Evolutionary conservation across 2,329 filamentous ascomycete genomes (phyloP), one percentile per base, ranked within the genome.

Genomic region (Neonectria neomacrospora): DNA sequence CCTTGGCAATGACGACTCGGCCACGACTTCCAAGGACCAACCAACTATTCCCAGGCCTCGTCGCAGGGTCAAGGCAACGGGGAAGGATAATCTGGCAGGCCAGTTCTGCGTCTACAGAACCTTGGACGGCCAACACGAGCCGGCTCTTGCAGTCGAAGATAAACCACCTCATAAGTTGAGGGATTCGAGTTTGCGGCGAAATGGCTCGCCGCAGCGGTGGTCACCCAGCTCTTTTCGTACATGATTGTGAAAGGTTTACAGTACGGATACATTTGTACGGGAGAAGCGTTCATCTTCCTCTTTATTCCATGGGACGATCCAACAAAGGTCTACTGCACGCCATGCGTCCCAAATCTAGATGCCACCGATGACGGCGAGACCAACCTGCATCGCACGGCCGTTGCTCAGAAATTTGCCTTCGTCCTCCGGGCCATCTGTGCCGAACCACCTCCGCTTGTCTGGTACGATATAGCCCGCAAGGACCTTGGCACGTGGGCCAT

Each of bases 211-310:
- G 71, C 78, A 20, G 78, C 78, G 23, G 75, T 79, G 22, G 60
- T 81, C 7, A 80, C 75, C 2, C 74, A 80, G 63, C 73, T 81
- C 7, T 81, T 80, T 67, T 79, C 76, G 7, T 79, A 79, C 51
- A 80, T 80, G 71, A 65, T 80, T 3, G 69, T 72, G 34, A 79
- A 77, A 50, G 68, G 74, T 34, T 74, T 77, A n/a, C 70, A 69
- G 52, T 78, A 77, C 50, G 75, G 78, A 3, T 80, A 80, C 54
- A 56, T 80, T 3, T 77, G 67, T 47, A 79, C 76, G 1, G 74
- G 75, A 42, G 54, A 79, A 68, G 67, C 68, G 3, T 76, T 75
- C 26, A 58, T 79, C 61, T 80, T 78, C 61, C 74, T 80, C 1
- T 56, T 74, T 48, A 79, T 80, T 50, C 71, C 75, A 2, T 3